Conservation (phyloP, 768 basidiomycete genomes). For the Tricholoma flavovirens region DNA sequence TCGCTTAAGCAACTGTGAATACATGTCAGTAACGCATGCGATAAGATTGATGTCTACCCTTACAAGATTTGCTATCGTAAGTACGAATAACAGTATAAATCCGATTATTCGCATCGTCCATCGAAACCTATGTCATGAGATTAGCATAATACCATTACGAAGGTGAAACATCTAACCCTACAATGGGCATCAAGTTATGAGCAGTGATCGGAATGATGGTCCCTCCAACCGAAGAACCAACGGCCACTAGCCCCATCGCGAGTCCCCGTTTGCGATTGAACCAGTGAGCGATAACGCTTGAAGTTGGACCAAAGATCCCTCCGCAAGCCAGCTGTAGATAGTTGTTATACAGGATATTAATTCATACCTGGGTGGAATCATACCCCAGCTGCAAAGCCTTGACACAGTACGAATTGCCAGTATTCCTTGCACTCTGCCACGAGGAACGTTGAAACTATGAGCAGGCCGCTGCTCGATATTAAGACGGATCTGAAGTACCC, state of each 20-base stretch:
- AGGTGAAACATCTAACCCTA: slow-evolving; percentile 27
- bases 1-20: slow-evolving; percentile 34
- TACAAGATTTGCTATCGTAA: slow-evolving; percentile 52
- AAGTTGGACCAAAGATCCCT: slow-evolving; percentile 1
- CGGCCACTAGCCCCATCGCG: slow-evolving; percentile 59
- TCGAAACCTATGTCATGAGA: slow-evolving; percentile 45
- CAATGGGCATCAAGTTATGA: slow-evolving; percentile 45
- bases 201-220: slow-evolving; percentile 60
- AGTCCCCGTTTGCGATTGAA: slow-evolving; percentile 16
- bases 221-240: slow-evolving; percentile 67
- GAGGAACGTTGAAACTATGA: slow-evolving; percentile 1
- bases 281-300: slow-evolving; percentile 1
- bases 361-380: background rate
- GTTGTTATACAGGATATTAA: background rate
- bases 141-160: background rate
- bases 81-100: slow-evolving; percentile 48
- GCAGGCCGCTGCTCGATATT: background rate
- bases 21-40: background rate
- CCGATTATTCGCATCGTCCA: slow-evolving; percentile 75
- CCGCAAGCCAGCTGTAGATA: background rate
- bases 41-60: background rate
- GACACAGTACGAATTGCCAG: slow-evolving; percentile 3
- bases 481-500: background rate
- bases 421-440: slow-evolving; percentile 1
- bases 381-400: slow-evolving; percentile 2